A percentile compares a stretch with the other conserved stretches of the same genome.
These are phyloP conservation scores for Aureobasidium lini DNA, from an alignment of 2,329 filamentous ascomycete genomes.

Conservation along the genomic window DNA sequence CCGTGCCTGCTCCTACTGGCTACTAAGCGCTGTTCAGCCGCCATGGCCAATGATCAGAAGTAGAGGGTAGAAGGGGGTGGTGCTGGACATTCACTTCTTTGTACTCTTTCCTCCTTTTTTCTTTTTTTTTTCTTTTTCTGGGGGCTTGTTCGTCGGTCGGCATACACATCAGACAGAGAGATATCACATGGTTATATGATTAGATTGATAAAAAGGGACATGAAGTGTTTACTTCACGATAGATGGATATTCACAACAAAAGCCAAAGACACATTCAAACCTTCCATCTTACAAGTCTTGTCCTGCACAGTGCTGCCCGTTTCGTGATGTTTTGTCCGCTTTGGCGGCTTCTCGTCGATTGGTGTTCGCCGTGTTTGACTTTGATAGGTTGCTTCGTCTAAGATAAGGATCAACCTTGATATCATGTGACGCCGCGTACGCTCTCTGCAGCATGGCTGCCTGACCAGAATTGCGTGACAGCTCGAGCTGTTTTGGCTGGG, in stretches of 20 bases:
- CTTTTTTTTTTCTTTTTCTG: background rate
- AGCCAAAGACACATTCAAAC: background rate
- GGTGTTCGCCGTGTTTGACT: background rate
- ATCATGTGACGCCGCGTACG: slow-evolving; percentile 10
- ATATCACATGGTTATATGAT: background rate
- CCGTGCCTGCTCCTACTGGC: slow-evolving; percentile 1
- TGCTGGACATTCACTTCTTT: slow-evolving; percentile 3
- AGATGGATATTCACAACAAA: background rate
- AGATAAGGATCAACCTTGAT: background rate
- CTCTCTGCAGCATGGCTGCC: background rate
- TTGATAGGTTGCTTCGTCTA: background rate
- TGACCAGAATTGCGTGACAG: background rate
- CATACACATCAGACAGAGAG: background rate
- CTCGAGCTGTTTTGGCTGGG: background rate
- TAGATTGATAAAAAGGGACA: background rate
- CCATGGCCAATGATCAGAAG: background rate
- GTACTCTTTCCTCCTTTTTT: background rate
- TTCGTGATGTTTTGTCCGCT: background rate
- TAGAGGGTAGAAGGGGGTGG: background rate
- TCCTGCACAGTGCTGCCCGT: background rate
- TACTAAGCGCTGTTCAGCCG: background rate
- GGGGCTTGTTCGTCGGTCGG: background rate
- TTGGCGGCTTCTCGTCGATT: background rate
- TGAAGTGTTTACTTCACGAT: background rate
- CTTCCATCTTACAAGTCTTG: too few species aligned